These are phyloP conservation scores for Coniella vitis DNA, from an alignment of 2,329 filamentous ascomycete genomes.

Conservation along the genomic window DNA sequence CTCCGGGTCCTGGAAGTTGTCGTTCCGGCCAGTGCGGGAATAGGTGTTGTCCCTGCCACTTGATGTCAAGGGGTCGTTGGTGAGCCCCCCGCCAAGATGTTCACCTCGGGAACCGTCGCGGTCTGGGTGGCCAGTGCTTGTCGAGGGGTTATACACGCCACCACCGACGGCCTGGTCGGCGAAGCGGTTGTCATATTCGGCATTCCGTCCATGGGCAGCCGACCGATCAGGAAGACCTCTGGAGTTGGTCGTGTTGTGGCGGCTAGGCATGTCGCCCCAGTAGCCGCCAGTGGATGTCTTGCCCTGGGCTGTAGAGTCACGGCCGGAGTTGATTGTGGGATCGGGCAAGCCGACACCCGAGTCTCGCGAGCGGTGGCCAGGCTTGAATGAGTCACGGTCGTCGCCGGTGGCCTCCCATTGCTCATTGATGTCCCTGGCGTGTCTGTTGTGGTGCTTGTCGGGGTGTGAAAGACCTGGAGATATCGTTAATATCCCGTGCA, in stretches of 20 bases:
- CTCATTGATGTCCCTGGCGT: conserved; percentile 10
- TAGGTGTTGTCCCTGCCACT: not conserved
- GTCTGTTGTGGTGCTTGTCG: conserved; percentile 12
- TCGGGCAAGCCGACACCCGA: conserved; percentile 9
- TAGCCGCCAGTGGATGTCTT: not conserved
- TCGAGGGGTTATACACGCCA: conserved; percentile 2
- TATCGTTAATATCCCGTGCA: not conserved
- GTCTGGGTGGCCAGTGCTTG: conserved; percentile 8
- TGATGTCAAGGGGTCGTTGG: conserved; percentile 7
- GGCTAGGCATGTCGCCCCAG: conserved; percentile 11
- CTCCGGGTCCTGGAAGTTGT: conserved; percentile 7
- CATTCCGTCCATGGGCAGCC: not conserved
- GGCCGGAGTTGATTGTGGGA: not conserved
- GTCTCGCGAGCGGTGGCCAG: not conserved
- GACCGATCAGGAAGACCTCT: conserved; percentile 5
- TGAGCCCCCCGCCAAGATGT: conserved; percentile 2
- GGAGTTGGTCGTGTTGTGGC: not conserved
- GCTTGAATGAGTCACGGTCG: not conserved
- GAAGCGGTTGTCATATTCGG: not conserved
- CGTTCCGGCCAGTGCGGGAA: not conserved
- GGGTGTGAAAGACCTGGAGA: not conserved
- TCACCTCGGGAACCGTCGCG: not conserved
- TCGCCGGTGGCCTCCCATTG: conserved; percentile 7
- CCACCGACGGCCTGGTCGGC: not conserved
- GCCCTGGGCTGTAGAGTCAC: not conserved